Evolutionary conservation across 2,329 filamentous ascomycete species (phyloP).

Genomic region (Hortaea sp.): DNA sequence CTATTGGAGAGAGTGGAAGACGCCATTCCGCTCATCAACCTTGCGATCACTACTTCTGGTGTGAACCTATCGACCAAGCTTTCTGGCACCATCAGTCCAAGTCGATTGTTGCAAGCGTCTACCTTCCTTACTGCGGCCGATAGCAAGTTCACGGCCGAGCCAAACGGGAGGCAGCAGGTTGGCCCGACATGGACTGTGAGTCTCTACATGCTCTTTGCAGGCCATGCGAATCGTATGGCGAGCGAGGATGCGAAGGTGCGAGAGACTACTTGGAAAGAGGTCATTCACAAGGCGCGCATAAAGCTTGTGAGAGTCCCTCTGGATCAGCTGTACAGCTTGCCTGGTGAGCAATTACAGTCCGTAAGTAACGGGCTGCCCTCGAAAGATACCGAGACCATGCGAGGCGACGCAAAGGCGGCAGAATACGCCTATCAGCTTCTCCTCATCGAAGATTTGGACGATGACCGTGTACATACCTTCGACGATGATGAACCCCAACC

Average conservation of each 20-base stretch:
- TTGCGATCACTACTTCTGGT: slow-evolving; percentile 89
- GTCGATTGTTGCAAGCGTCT: slow-evolving; percentile 81
- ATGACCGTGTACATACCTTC: slow-evolving; percentile 56
- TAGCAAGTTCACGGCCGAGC: slow-evolving; percentile 62
- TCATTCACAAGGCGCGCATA: slow-evolving; percentile 83
- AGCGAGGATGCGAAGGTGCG: slow-evolving; percentile 45
- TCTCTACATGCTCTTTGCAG: slow-evolving; percentile 88
- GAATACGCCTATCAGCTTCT: slow-evolving; percentile 75
- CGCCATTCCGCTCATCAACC: slow-evolving; percentile 80
- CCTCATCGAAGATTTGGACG: slow-evolving; percentile 72
- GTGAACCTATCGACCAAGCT: slow-evolving; percentile 73
- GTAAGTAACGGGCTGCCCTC: background rate
- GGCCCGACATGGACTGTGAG: slow-evolving; percentile 80
- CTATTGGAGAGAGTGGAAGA: slow-evolving; percentile 76
- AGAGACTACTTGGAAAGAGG: slow-evolving; percentile 84
- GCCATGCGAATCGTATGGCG: slow-evolving; percentile 54
- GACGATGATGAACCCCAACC: slow-evolving; percentile 50
- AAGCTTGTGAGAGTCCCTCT: slow-evolving; percentile 65
- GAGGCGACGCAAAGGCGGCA: slow-evolving; percentile 25
- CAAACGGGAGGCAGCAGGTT: slow-evolving; percentile 61
- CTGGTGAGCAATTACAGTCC: slow-evolving; percentile 13
- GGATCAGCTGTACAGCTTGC: slow-evolving; percentile 39
- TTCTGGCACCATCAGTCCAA: slow-evolving; percentile 77
- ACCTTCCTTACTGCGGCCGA: slow-evolving; percentile 83
- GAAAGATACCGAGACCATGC: slow-evolving; percentile 5